Conservation (phyloP, 176 grass and related monocot genomes). For the Avena sativa region DNA sequence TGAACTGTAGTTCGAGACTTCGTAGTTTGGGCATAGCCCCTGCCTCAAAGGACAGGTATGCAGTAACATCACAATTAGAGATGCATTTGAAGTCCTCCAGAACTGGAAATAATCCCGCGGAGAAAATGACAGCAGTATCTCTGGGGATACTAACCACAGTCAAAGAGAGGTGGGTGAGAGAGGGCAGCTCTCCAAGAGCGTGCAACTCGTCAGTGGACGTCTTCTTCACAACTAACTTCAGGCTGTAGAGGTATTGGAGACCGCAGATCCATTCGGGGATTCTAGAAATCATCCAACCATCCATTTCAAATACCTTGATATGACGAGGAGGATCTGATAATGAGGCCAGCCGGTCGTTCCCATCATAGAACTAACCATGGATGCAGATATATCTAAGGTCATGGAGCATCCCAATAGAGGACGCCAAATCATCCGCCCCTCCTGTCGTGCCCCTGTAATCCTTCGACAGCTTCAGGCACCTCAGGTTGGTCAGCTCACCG, state of each 20-base stretch:
- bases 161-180: background rate
- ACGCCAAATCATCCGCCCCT: background rate
- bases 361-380: rapidly evolving
- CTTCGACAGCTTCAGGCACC: background rate
- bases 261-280: background rate
- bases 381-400: background rate
- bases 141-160: background rate
- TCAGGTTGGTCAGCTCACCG: background rate
- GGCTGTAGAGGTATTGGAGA: background rate
- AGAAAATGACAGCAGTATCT: background rate
- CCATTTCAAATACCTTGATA: background rate
- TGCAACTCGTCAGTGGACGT: background rate
- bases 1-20: background rate
- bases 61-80: background rate
- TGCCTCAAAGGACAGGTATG: background rate
- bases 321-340: background rate
- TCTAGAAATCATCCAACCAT: background rate
- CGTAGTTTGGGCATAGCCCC: background rate
- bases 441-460: background rate
- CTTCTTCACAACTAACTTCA: background rate
- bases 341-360: background rate
- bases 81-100: background rate
- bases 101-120: background rate
- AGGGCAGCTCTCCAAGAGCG: background rate
- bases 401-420: background rate